Base-by-base conservation (phyloP, 2,329 filamentous ascomycete species). In the Fusarium redolens region DNA sequence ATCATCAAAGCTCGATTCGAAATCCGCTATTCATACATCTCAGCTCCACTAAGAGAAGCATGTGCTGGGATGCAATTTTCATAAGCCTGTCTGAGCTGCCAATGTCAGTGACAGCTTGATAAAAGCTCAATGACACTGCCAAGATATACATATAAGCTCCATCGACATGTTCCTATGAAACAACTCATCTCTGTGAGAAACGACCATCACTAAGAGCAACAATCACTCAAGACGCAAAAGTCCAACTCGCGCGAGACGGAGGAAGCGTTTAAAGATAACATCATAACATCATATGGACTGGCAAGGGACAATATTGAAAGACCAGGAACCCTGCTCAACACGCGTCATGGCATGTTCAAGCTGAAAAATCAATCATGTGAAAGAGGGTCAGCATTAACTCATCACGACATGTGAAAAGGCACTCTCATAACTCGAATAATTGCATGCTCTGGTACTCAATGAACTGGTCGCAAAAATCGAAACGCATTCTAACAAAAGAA, bases 401-500 rank as follows among this genome's bases (percentile, higher is more conserved):
- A 13, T 61, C 14, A 25, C 31, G 22, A 20, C 18, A 50, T 37
- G 33, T 37, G 35, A 43, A 38, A 28, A 55, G n/a, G 20, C 17
- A 30, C 30, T 15, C 33, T 12, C 41, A 35, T 43, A 38, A 48
- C 20, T 28, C 37, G 35, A 65, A 60, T 25, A 48, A 41, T 22
- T 66, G 47, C 67, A 70, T 69, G 66, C 60, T 69, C 22, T 54
- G 48, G 31, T 65, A 65, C 67, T 70, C 62, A 55, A 40, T 58
- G 68, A 17, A 68, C 55, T 60, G 65, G 52, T 55, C 58, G 63
- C 48, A 67, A 72, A 72, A 52, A 64, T 61, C 68, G 56, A 73
- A 75, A 71, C 73, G 68, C 76, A 74, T 65, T 78, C 73, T 75
- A 78, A 76, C 64, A 70, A 76, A 72, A 75, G 72, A 75, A 72